phyloP scores from a whole-genome alignment of 2,329 filamentous ascomycete species.

The Cladosporium colombiae region DNA sequence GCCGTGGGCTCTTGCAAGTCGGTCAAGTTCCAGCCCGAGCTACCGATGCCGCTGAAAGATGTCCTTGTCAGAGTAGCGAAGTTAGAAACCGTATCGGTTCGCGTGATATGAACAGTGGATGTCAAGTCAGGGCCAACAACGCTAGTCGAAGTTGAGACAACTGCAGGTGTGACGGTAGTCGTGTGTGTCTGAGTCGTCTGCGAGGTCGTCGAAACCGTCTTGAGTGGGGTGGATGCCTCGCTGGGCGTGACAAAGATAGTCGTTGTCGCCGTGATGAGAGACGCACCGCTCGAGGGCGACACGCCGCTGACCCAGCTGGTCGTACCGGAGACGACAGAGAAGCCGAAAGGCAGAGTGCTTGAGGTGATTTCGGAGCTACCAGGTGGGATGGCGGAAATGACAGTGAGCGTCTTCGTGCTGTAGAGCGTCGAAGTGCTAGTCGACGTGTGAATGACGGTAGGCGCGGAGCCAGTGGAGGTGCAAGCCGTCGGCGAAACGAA shows the following conservation, averaged over 20 bases:
- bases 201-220: constrained; percentile 21
- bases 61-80: constrained; percentile 20
- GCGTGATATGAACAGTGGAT: constrained; percentile 33
- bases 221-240: constrained; percentile 20
- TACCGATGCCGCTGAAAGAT: constrained; percentile 31
- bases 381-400: constrained; percentile 25
- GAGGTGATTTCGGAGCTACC: constrained; percentile 17
- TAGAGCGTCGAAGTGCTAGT: constrained; percentile 23
- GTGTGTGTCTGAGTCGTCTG: constrained; percentile 18
- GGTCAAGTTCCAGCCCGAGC: constrained; percentile 33
- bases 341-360: constrained; percentile 19
- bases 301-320: constrained; percentile 33
- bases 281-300: constrained; percentile 29
- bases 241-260: constrained; percentile 26
- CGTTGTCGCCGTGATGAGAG: constrained; percentile 28
- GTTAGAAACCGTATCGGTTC: constrained; percentile 29
- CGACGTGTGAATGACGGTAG: constrained; percentile 18
- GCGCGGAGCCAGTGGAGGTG: neutral
- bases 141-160: constrained; percentile 33
- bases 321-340: constrained; percentile 24
- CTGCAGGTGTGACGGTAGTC: constrained; percentile 26
- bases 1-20: constrained; percentile 10
- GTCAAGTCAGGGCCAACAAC: constrained; percentile 28
- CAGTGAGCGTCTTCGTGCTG: constrained; percentile 25
- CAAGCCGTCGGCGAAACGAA: constrained; percentile 15